Evolutionary conservation across 306 rosid genomes (phyloP).

Genomic region (Fagus sylvatica): DNA sequence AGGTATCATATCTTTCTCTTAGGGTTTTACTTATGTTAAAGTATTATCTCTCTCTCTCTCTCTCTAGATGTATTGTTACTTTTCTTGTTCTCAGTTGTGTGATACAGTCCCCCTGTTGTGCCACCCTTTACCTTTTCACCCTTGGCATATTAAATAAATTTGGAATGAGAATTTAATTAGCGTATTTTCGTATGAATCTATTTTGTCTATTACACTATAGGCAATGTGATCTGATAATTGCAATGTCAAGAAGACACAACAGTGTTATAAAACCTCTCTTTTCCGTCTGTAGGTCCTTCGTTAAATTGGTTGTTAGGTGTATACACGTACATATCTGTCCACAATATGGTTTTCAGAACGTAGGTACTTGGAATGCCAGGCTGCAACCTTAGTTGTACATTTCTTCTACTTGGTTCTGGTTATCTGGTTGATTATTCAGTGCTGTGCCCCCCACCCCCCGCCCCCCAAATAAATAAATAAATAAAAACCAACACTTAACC

Average conservation of each 20-base stretch:
- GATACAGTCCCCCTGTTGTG: too few species aligned
- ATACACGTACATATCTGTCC: not conserved
- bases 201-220: not conserved
- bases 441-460: not conserved
- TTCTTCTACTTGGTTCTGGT: conserved; percentile 14
- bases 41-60: not conserved
- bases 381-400: not conserved
- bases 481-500: not conserved
- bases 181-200: not conserved
- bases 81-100: conserved; percentile 10
- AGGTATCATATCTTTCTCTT: conserved; percentile 54
- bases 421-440: conserved; percentile 15
- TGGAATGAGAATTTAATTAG: not conserved
- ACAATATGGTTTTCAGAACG: not conserved
- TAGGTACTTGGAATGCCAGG: not conserved
- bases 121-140: not conserved
- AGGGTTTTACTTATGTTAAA: not conserved
- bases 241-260: not conserved
- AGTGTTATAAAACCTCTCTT: not conserved
- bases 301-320: not conserved
- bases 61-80: not conserved
- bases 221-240: not conserved
- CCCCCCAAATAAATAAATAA: not conserved
- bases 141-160: not conserved
- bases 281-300: not conserved